phyloP scores from a whole-genome alignment of 495 filamentous ascomycete genomes.

The Parachaetomium inaequale region DNA sequence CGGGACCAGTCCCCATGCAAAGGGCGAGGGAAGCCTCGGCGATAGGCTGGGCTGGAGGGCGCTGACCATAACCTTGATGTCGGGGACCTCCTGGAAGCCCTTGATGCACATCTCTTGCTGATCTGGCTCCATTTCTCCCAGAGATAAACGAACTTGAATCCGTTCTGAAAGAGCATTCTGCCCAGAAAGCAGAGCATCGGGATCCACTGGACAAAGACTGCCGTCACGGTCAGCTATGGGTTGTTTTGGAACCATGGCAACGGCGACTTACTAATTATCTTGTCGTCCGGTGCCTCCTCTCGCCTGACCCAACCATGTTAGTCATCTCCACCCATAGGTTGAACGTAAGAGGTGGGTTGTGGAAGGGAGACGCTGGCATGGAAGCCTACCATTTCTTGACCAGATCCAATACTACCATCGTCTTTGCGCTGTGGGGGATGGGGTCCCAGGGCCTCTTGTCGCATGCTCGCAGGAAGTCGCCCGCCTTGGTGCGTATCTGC shows the following conservation, averaged over 20 bases:
- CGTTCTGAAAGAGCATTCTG: slow-evolving; percentile 25
- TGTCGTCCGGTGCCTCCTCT: slow-evolving; percentile 36
- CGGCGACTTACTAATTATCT: slow-evolving; percentile 33
- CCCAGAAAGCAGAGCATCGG: slow-evolving; percentile 34
- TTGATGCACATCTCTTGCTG: slow-evolving; percentile 20
- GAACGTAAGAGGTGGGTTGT: not conserved
- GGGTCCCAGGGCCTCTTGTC: slow-evolving; percentile 16
- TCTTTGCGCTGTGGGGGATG: slow-evolving; percentile 33
- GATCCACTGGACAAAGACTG: slow-evolving; percentile 38
- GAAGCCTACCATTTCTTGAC: slow-evolving; percentile 25
- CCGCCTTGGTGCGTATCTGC: slow-evolving; percentile 7
- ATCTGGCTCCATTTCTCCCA: slow-evolving; percentile 18
- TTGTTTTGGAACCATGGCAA: not conserved
- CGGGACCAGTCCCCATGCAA: not conserved
- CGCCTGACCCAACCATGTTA: slow-evolving; percentile 1
- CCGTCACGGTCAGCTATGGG: not conserved
- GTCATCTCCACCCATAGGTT: not conserved
- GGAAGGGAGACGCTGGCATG: not conserved
- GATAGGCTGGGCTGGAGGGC: not conserved
- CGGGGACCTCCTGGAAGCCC: slow-evolving; percentile 18
- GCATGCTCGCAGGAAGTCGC: slow-evolving; percentile 5
- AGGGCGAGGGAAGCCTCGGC: not conserved
- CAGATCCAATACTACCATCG: slow-evolving; percentile 27
- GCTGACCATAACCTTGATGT: slow-evolving; percentile 35
- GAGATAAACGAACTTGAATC: slow-evolving; percentile 26